Conservation (phyloP, 2,329 filamentous ascomycete genomes). For the Hortaea werneckii region DNA sequence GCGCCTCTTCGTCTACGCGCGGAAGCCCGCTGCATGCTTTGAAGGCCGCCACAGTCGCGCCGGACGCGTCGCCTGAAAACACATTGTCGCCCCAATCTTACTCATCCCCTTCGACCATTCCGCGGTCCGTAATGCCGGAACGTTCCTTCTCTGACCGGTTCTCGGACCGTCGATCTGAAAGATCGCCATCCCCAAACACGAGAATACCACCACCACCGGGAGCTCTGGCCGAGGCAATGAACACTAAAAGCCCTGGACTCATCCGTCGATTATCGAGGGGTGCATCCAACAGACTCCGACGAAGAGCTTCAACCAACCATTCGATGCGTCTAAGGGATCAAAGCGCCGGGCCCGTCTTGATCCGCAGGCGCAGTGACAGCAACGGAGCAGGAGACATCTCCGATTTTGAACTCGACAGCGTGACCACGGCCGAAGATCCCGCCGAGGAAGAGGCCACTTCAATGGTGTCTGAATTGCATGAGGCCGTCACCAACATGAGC, state of each 20-base stretch:
- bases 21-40: slow-evolving; percentile 27
- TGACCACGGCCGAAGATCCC: slow-evolving; percentile 35
- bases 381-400: slow-evolving; percentile 55
- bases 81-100: slow-evolving; percentile 16
- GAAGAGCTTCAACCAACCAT: slow-evolving; percentile 68
- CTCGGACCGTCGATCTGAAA: slow-evolving; percentile 28
- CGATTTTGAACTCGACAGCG: slow-evolving; percentile 44
- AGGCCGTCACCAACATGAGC: slow-evolving; percentile 6
- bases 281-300: slow-evolving; percentile 59
- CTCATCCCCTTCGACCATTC: slow-evolving; percentile 13
- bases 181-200: slow-evolving; percentile 43
- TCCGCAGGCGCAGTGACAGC: slow-evolving; percentile 82
- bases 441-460: slow-evolving; percentile 20
- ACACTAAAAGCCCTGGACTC: slow-evolving; percentile 45
- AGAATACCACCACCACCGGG: slow-evolving; percentile 35
- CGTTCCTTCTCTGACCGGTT: slow-evolving; percentile 30
- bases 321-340: slow-evolving; percentile 66
- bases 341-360: slow-evolving; percentile 79
- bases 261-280: slow-evolving; percentile 80
- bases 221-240: slow-evolving; percentile 54
- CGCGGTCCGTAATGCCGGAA: slow-evolving; percentile 16
- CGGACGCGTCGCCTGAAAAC: slow-evolving; percentile 14
- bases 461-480: slow-evolving; percentile 7
- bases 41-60: slow-evolving; percentile 9
- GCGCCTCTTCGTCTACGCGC: slow-evolving; percentile 25